Conservation (phyloP, 345 rosid genomes). For the Populus tremula region DNA sequence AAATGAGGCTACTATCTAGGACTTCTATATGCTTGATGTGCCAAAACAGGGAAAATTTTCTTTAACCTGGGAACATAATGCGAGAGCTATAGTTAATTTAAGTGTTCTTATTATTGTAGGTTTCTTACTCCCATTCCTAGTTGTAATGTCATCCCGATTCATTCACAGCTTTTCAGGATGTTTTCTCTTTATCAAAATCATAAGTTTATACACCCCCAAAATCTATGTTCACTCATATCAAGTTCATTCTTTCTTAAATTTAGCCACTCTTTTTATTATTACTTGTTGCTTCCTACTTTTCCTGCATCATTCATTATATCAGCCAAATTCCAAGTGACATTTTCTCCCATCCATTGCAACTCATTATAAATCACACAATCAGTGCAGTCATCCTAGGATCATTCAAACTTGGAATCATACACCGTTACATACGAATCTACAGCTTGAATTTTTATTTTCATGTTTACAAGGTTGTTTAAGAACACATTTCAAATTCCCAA, state of each 20-base stretch:
- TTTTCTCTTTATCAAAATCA: not conserved
- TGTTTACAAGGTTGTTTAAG: not conserved
- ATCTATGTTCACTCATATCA: not conserved
- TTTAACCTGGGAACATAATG: not conserved
- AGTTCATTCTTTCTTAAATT: not conserved
- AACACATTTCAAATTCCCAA: not conserved
- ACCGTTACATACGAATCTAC: not conserved
- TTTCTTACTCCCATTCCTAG: not conserved
- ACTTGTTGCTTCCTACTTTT: not conserved
- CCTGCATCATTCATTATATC: not conserved
- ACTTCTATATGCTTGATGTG: not conserved
- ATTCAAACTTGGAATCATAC: not conserved
- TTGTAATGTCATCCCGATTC: not conserved
- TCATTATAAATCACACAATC: not conserved
- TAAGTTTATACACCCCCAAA: no score
- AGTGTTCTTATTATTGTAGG: not conserved
- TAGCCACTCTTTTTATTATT: not conserved
- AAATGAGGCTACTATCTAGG: not conserved
- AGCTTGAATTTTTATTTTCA: not conserved
- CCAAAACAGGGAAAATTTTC: not conserved
- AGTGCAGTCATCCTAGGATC: not conserved
- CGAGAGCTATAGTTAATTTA: not conserved
- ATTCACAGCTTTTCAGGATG: not conserved
- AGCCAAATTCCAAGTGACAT: not conserved
- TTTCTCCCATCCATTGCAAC: not conserved